A percentile compares a stretch with the other conserved stretches of the same genome.
These are phyloP conservation scores for Rhizoclosmatium globosum DNA, from an alignment of 192 early-diverging fungal genomes.

Conservation along the genomic window DNA sequence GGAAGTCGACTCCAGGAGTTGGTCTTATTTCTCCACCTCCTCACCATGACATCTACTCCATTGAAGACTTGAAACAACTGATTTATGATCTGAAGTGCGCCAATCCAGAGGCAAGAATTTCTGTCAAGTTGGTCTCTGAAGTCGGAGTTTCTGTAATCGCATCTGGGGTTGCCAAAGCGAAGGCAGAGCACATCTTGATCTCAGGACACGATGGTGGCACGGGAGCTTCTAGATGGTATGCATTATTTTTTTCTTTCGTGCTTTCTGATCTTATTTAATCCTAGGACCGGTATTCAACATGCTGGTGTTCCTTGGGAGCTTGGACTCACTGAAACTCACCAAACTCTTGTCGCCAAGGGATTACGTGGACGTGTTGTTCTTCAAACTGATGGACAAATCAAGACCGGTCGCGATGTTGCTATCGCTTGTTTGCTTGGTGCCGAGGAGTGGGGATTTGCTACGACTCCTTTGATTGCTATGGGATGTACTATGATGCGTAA, in stretches of 20 bases:
- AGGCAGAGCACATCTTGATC: slow-evolving; percentile 94
- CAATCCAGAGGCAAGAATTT: slow-evolving; percentile 90
- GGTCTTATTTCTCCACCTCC: slow-evolving; percentile 97
- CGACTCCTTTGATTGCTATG: slow-evolving; percentile 95
- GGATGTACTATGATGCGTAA: slow-evolving; percentile 98
- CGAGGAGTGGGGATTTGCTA: slow-evolving; percentile 99
- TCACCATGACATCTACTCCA: slow-evolving; percentile 99
- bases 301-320: slow-evolving; percentile 99
- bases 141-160: slow-evolving; percentile 98
- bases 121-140: slow-evolving; percentile 97
- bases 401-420: slow-evolving; percentile 96
- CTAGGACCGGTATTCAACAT: slow-evolving; percentile 93
- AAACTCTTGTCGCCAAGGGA: slow-evolving; percentile 96
- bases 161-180: slow-evolving; percentile 95
- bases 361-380: slow-evolving; percentile 94
- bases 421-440: slow-evolving; percentile 96
- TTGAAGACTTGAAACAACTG: slow-evolving; percentile 98
- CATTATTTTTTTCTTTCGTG: neutral
- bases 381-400: slow-evolving; percentile 98
- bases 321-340: slow-evolving; percentile 98
- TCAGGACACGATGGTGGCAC: slow-evolving; percentile 99
- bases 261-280: slow-evolving; percentile 27
- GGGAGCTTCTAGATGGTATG: slow-evolving; percentile 85
- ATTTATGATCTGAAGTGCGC: slow-evolving; percentile 98
- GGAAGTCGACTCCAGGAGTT: slow-evolving; percentile 95